Base-by-base conservation (phyloP, 805 yeast genomes). In the Ogataea haglerorum region DNA sequence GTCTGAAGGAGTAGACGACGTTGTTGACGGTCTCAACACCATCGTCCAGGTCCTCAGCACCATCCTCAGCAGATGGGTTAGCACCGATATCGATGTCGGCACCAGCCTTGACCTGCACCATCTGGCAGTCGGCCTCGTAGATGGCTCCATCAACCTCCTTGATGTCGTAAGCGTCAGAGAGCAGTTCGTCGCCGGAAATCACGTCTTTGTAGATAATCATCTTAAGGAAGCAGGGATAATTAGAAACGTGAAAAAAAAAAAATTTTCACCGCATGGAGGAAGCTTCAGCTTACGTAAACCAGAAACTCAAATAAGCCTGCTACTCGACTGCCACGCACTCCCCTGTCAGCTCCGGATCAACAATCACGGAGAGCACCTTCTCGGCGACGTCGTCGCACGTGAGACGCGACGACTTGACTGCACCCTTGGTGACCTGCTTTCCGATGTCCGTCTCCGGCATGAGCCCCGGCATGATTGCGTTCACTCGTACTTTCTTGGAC, bases 21-120 rank as follows among this genome's bases (percentile, higher is more conserved):
- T 93, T 93, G 95, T 91, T 93, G 68, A 93, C 97, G 61, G 87
- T 78, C 73, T 84, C 91, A 59, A 76, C 75, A 71, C 83, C 87
- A 40, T 85, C 95, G 61, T 88, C 98, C 38, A 80, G 67, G 44
- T 71, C 90, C 26, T 85, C 96, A 41, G 65, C 88, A 67, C 74
- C 97, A 57, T 76, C 98, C 75, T 93, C 99, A 57, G 98, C 97
- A 62, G 96, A 88, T 65, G 99, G 97, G 84, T 93, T 93, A 64
- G 96, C 99, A 75, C 99, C 99, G 70, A 93, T 93, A 72, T 93
- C 98, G 60, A 93, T 81, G 66, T 93, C 93, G 63, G 80, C 97
- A 66, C 88, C 85, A 30, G 69, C 67, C 69, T 79, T 82, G 62
- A 93, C 88, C 61, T 75, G 82, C 70, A 93, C 80, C 93, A 89